A percentile compares a stretch with the other conserved stretches of the same genome.
phyloP scores from a whole-genome alignment of 2,329 filamentous ascomycete genomes.

The Hypoxylon sp. region DNA sequence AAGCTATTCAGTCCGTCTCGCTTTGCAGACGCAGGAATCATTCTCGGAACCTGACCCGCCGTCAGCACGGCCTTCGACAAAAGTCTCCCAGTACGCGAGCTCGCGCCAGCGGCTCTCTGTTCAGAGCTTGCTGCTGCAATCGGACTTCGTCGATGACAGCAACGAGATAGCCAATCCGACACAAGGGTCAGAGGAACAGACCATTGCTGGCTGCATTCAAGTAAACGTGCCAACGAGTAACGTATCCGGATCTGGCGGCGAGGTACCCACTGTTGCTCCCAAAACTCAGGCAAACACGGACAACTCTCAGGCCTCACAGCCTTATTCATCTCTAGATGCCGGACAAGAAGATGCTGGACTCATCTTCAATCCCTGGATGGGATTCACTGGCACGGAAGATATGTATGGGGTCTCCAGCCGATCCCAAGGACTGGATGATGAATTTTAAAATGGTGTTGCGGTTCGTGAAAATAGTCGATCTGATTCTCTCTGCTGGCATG shows the following conservation, averaged over 20 bases:
- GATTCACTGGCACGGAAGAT: conserved; percentile 50
- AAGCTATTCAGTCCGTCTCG: conserved; percentile 50
- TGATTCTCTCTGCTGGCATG: not conserved
- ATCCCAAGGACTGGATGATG: conserved; percentile 41
- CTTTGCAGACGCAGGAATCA: conserved; percentile 48
- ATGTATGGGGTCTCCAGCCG: conserved; percentile 44
- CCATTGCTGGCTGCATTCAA: not conserved
- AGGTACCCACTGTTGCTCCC: not conserved
- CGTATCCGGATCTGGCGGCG: conserved; percentile 2
- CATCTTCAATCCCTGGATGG: conserved; percentile 53
- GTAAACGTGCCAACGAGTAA: not conserved
- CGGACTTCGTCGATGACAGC: conserved; percentile 59
- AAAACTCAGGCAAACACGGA: conserved; percentile 5
- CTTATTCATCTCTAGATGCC: conserved; percentile 42
- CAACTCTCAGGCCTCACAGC: conserved; percentile 21
- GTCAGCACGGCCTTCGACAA: conserved; percentile 40
- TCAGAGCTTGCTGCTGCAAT: conserved; percentile 59
- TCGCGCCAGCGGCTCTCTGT: conserved; percentile 58
- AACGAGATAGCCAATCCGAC: conserved; percentile 50
- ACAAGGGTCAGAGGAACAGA: conserved; percentile 46
- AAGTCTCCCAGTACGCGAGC: conserved; percentile 52
- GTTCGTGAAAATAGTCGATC: not conserved
- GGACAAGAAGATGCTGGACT: conserved; percentile 48
- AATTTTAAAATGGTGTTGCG: conserved; percentile 42
- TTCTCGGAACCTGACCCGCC: conserved; percentile 44